A percentile compares a stretch with the other conserved stretches of the same genome.
These are phyloP conservation scores for Termitomyces sp. DNA, from an alignment of 1,284 basidiomycete genomes.

Conservation along the genomic window DNA sequence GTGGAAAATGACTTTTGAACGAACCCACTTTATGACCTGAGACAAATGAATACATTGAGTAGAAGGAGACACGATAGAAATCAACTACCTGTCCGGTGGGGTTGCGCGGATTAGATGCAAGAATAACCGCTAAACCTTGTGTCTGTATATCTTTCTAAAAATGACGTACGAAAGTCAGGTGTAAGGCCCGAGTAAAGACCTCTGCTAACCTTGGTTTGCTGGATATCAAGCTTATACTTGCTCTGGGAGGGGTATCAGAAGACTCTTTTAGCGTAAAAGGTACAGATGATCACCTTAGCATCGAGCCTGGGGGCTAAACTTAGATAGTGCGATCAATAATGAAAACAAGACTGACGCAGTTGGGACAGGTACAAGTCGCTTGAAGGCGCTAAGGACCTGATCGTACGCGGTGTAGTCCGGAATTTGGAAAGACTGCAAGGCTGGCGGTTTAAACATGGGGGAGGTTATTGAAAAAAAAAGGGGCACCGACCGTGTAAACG, in stretches of 20 bases:
- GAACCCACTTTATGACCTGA: constrained; percentile 39
- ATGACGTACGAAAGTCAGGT: neutral
- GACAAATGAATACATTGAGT: neutral
- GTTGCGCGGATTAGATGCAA: constrained; percentile 89
- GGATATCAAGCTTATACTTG: constrained; percentile 60
- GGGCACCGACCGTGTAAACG: constrained; percentile 60
- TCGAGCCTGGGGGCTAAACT: constrained; percentile 41
- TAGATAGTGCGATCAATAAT: neutral
- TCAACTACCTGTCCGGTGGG: constrained; percentile 73
- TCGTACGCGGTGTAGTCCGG: constrained; percentile 87
- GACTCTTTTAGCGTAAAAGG: neutral
- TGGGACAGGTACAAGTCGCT: constrained; percentile 84
- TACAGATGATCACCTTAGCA: constrained; percentile 39
- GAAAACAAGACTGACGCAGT: constrained; percentile 56
- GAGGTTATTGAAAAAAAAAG: neutral
- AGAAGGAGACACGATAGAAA: neutral
- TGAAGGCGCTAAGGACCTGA: constrained; percentile 85
- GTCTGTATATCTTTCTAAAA: constrained; percentile 69
- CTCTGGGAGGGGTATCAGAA: constrained; percentile 20
- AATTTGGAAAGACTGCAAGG: constrained; percentile 67
- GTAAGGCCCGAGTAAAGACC: no score
- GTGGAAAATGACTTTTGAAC: constrained; percentile 1
- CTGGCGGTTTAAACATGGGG: neutral
- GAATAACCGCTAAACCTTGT: constrained; percentile 81
- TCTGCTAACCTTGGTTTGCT: constrained; percentile 55